Base-by-base conservation (phyloP, 176 grass and related monocot species). In the Olyra latifolia region DNA sequence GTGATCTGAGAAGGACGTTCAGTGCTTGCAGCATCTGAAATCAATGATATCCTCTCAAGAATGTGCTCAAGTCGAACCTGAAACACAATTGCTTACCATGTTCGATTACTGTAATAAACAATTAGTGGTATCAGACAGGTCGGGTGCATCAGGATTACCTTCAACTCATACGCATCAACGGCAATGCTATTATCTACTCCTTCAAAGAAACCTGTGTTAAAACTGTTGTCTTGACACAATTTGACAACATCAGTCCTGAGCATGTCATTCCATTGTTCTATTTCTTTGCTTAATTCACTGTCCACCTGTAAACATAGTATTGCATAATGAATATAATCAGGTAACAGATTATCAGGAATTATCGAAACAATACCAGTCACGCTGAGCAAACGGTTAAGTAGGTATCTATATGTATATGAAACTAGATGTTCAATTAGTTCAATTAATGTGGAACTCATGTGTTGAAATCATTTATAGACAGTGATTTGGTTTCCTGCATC, bases 121-220 rank as follows among this genome's bases (percentile, higher is more conserved):
- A 46, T 28, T 56, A 45, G n/a, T 53, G 32, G 32, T 25, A 50
- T 5, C 12, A 54, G 8, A 55, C 17, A 71, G 14, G 19, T 3
- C 48, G 53, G 13, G 13, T 46, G 62, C 11, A 69, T 22, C 75
- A 62, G 15, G n/a, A 59, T 86, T 78, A 98, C 95, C 95, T 98
- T 98, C 71, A 98, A 87, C 59, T 98, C 95, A 62, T 98, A 98
- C 42, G 95, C 95, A 94, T 98, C 95, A 82, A 98, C 66, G 48
- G 78, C 69, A 58, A 87, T 82, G 64, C 81, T 88, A 91, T 80
- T 98, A 55, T 94, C 92, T 43, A 70, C 93, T 15, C 83, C 92
- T 85, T 98, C 95, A 89, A 98, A 98, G 81, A 98, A 98, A 6
- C 95, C 95, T 13, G 92, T 93, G 74, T 98, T 87, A 20, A 94